Conservation (phyloP, 116 monocot species). For the Papilionanthe hybrid region DNA sequence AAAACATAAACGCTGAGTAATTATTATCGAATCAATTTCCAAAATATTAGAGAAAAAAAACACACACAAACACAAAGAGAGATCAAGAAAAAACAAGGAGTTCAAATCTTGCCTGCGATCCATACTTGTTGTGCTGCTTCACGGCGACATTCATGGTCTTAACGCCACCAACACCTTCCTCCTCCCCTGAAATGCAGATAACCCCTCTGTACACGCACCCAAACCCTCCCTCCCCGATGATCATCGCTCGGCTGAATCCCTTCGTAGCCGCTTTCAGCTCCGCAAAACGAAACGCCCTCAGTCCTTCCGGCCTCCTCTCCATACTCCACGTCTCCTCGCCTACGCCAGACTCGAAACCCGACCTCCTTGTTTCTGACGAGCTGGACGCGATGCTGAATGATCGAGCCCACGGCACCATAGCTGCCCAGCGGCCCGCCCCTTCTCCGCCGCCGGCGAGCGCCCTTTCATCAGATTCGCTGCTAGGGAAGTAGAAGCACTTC, state of each 20-base stretch:
- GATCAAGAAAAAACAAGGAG: too few species aligned
- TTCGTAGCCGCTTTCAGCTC: conserved; percentile 59
- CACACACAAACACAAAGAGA: too few species aligned
- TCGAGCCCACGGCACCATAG: conserved; percentile 21
- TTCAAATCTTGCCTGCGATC: conserved; percentile 40
- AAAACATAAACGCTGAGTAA: too few species aligned
- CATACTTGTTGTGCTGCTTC: conserved; percentile 48
- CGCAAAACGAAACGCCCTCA: conserved; percentile 37
- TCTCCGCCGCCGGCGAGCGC: conserved; percentile 4
- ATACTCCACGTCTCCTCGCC: not conserved
- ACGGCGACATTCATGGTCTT: conserved; percentile 47
- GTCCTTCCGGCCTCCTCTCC: conserved; percentile 17
- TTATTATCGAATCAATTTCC: too few species aligned
- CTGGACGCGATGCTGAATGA: conserved; percentile 30
- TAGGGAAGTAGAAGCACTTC: conserved; percentile 66
- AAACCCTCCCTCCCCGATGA: conserved; percentile 67
- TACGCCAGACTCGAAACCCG: conserved; percentile 4
- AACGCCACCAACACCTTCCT: not conserved
- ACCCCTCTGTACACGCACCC: conserved; percentile 54
- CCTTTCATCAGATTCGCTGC: conserved; percentile 9
- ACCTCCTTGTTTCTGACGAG: conserved; percentile 3
- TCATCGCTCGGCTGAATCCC: conserved; percentile 45
- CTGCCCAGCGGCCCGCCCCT: not conserved
- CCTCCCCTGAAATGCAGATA: conserved; percentile 14
- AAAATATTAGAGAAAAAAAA: too few species aligned